Percentiles rank a stretch among this genome's conserved stretches.
Evolutionary conservation across 1,284 basidiomycete species (phyloP).

Genomic region (Thecaphora frezii): DNA sequence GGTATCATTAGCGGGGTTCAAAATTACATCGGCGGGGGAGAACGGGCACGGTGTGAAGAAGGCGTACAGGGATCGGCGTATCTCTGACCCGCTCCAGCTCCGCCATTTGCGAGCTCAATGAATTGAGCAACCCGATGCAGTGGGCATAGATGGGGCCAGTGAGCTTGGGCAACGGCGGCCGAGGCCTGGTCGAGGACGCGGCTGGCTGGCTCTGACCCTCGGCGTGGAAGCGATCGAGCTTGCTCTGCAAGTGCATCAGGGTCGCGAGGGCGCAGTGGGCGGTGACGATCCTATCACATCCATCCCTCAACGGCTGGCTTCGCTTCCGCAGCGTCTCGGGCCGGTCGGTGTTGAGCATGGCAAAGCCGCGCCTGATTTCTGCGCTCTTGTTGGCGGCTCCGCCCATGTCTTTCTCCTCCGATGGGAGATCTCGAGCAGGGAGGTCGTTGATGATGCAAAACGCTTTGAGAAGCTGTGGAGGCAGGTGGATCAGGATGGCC

Average conservation of each 20-base stretch:
- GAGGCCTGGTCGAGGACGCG: neutral
- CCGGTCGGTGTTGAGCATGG: slow-evolving; percentile 19
- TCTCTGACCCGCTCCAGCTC: slow-evolving; percentile 34
- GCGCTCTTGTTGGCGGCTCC: slow-evolving; percentile 1
- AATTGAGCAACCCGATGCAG: slow-evolving; percentile 27
- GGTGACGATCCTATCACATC: neutral
- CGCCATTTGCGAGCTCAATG: slow-evolving; percentile 25
- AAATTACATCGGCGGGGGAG: too few relatives aligned
- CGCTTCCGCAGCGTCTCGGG: slow-evolving; percentile 1
- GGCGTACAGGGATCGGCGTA: slow-evolving; percentile 22
- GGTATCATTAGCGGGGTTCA: too few relatives aligned
- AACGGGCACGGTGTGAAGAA: slow-evolving; percentile 5
- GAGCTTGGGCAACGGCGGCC: slow-evolving; percentile 3
- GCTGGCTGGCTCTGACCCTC: neutral
- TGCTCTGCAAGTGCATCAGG: slow-evolving; percentile 16
- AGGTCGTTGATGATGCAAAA: neutral
- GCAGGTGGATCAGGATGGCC: slow-evolving; percentile 6
- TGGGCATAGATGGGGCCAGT: slow-evolving; percentile 27
- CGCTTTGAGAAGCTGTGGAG: slow-evolving; percentile 4
- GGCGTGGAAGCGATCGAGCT: slow-evolving; percentile 15
- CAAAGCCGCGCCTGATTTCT: slow-evolving; percentile 10
- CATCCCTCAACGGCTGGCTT: neutral
- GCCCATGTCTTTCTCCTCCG: too few relatives aligned
- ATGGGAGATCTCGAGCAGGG: too few relatives aligned
- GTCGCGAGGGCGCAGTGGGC: slow-evolving; percentile 17